Evolutionary conservation across 257 asterid genomes (phyloP).

Genomic region (Capsicum pubescens): DNA sequence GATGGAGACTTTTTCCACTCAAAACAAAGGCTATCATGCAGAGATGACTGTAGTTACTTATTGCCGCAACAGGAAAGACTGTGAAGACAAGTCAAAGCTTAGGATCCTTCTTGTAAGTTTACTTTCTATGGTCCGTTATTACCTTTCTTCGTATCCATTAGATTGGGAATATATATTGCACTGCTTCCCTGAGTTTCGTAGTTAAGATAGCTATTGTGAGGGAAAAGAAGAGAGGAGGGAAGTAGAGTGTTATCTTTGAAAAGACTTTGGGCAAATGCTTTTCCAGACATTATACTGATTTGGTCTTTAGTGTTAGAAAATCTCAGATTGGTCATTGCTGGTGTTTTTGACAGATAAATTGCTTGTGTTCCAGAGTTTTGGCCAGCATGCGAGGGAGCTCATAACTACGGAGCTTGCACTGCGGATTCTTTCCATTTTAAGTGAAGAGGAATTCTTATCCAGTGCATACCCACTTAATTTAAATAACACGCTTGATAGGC

Average conservation of each 20-base stretch:
- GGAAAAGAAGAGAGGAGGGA: conserved; percentile 31
- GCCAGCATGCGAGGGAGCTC: conserved; percentile 99
- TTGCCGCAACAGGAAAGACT: conserved; percentile 63
- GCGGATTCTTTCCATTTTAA: conserved; percentile 84
- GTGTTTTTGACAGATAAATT: conserved; percentile 97
- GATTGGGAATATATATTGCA: neutral
- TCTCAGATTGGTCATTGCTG: conserved; percentile 91
- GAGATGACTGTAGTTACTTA: conserved; percentile 76
- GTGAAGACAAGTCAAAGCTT: conserved; percentile 73
- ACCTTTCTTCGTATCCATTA: neutral
- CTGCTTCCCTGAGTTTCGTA: conserved; percentile 10
- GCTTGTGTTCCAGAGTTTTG: conserved; percentile 99
- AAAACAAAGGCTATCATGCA: conserved; percentile 85
- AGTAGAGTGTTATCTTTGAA: conserved; percentile 18
- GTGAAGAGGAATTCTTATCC: conserved; percentile 97
- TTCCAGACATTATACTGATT: conserved; percentile 32
- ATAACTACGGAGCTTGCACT: conserved; percentile 93
- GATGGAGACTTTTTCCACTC: conserved; percentile 69
- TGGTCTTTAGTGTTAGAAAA: conserved; percentile 55
- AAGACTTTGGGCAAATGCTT: conserved; percentile 30
- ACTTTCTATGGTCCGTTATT: neutral
- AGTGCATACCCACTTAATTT: conserved; percentile 60
- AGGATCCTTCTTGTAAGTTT: conserved; percentile 86
- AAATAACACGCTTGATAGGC: conserved; percentile 71
- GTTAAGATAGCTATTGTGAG: conserved; percentile 25